phyloP scores from a whole-genome alignment of 371 early-diverging fungal genomes.

The Apophysomyces trapeziformis region DNA sequence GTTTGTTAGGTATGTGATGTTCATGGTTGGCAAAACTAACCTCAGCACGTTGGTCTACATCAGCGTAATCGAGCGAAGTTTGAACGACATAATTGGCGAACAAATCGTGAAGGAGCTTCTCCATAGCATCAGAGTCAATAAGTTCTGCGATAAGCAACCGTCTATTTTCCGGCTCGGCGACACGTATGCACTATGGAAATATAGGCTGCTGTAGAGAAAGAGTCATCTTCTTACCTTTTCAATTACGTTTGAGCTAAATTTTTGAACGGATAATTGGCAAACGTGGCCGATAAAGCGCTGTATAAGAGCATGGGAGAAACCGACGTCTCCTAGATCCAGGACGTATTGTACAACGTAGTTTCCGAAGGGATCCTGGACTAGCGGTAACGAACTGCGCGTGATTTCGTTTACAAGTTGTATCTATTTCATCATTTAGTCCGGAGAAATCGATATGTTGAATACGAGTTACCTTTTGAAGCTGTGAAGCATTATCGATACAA shows the following conservation, averaged over 20 bases:
- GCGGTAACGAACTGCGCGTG: constrained; percentile 72
- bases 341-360: constrained; percentile 99
- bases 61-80: constrained; percentile 87
- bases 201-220: background rate
- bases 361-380: constrained; percentile 95
- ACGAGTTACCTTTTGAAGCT: constrained; percentile 62
- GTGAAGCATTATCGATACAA: constrained; percentile 88
- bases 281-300: constrained; percentile 80
- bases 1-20: background rate
- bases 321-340: constrained; percentile 76
- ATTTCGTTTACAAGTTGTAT: constrained; percentile 79
- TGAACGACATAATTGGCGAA: constrained; percentile 95
- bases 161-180: constrained; percentile 75
- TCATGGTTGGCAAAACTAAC: constrained; percentile 24
- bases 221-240: constrained; percentile 67
- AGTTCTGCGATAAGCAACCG: constrained; percentile 75
- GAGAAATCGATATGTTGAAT: background rate
- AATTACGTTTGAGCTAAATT: constrained; percentile 93
- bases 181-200: constrained; percentile 72
- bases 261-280: constrained; percentile 79
- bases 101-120: constrained; percentile 81
- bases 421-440: constrained; percentile 15
- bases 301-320: constrained; percentile 75
- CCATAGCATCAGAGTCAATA: constrained; percentile 66
- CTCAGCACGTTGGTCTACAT: constrained; percentile 69